Base-by-base conservation (phyloP, 768 basidiomycete species). In the Pulveroboletus ravenelii region DNA sequence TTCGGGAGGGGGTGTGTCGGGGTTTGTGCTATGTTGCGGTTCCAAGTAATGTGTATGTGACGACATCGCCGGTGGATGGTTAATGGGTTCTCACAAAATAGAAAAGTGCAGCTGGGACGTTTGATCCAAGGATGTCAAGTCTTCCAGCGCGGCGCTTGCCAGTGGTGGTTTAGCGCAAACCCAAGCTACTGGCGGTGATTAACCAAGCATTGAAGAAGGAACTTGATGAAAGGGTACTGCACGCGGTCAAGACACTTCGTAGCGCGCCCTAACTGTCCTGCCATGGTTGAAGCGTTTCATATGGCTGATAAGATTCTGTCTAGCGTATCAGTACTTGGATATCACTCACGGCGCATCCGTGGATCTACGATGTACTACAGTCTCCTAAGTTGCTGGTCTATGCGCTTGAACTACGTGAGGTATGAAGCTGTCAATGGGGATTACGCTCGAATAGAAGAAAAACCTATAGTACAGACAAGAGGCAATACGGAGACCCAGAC, bases 1-100 rank as follows among this genome's bases (percentile, higher is more conserved):
- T 38, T 60, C 65, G 14, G 65, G 67, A 48, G 66, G 66, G 17
- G 58, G 68, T 3, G 62, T 53, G 32, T 68, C 68, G 3, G 63
- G 59, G 51, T 62, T 69, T 34, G 44, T 45, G 20, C 50, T 54
- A 27, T 45, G 59, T 32, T 57, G 65, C 30, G 54, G 47, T 25
- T 47, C 62, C 14, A 53, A 34, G 38, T 50, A 35, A 15, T 46
- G 59, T 50, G 31, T 45, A n/a, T 49, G 47, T 17, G 51, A 59
- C 36, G 53, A 46, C 55, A 61, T 58, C 40, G 31, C 38, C n/a
- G 27, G 27, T n/a, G 36, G 34, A 44, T 18, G 14, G 31, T n/a
- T 32, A 37, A 44, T 18, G 14, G 25, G 31, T n/a, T 27, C 45
- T 36, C 34, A 41, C 38, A 35, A 10, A 43, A 37, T 10, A 15